These are phyloP conservation scores for Phytophthora tubulina DNA, from an alignment of 352 stramenopile genomes.

Conservation along the genomic window DNA sequence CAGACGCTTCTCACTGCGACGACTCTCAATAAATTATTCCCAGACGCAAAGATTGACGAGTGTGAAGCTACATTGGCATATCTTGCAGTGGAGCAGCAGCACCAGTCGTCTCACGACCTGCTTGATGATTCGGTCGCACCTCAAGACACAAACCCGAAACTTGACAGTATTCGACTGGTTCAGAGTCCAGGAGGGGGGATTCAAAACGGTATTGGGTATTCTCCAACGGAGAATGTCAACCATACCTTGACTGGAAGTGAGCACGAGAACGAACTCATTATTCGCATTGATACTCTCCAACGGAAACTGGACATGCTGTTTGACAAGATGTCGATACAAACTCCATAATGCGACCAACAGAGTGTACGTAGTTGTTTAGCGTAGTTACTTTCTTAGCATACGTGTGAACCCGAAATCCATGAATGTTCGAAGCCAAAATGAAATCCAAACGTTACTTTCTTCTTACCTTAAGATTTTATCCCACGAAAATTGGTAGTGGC, in stretches of 20 bases:
- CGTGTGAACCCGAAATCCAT: too few species aligned
- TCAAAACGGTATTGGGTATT: constrained; percentile 2
- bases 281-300: constrained; percentile 24
- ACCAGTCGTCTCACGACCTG: constrained; percentile 24
- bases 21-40: constrained; percentile 31
- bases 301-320: constrained; percentile 30
- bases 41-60: constrained; percentile 25
- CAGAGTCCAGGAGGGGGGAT: constrained; percentile 20
- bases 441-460: too few species aligned
- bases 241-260: background rate
- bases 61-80: constrained; percentile 33
- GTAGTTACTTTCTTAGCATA: too few species aligned
- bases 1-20: constrained; percentile 26
- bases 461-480: too few species aligned
- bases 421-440: too few species aligned
- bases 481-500: too few species aligned
- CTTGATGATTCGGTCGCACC: background rate
- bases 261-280: background rate
- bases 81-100: constrained; percentile 20
- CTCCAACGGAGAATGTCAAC: constrained; percentile 2
- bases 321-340: constrained; percentile 15
- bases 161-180: background rate
- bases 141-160: constrained; percentile 5
- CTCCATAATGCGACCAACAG: background rate
- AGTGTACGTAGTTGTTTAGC: too few species aligned